phyloP scores from a whole-genome alignment of 2,329 filamentous ascomycete species.

The Monosporascus ibericus region DNA sequence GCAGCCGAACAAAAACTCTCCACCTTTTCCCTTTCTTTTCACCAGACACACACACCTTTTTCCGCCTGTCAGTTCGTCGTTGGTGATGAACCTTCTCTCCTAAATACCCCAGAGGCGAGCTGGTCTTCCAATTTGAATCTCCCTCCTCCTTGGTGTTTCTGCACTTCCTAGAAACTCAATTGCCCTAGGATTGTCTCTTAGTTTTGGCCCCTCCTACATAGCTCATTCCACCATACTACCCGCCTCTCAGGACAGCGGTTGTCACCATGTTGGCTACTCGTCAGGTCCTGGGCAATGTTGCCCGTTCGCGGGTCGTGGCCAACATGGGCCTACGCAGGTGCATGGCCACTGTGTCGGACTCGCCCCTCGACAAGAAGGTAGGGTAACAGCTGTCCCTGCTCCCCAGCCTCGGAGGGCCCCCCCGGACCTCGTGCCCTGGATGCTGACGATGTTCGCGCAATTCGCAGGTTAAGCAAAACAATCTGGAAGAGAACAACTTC shows the following conservation, averaged over 20 bases:
- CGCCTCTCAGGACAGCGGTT: constrained; percentile 21
- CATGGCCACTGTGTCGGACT: constrained; percentile 83
- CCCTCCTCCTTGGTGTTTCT: constrained; percentile 17
- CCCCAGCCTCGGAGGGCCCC: not conserved
- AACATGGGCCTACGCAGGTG: constrained; percentile 57
- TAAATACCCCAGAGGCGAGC: constrained; percentile 25
- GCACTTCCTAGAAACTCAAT: constrained; percentile 22
- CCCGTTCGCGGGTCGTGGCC: constrained; percentile 49
- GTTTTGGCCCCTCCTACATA: not conserved
- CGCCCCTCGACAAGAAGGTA: constrained; percentile 85
- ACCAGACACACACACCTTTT: constrained; percentile 5
- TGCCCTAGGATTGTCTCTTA: constrained; percentile 17
- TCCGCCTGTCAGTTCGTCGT: constrained; percentile 3
- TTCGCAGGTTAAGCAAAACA: constrained; percentile 79
- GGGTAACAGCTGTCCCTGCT: constrained; percentile 15
- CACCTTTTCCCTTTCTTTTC: constrained; percentile 27
- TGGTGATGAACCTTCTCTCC: constrained; percentile 9
- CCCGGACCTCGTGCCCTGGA: not conserved
- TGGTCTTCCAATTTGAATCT: constrained; percentile 21
- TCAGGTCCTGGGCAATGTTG: constrained; percentile 60
- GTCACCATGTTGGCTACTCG: constrained; percentile 64
- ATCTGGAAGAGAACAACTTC: constrained; percentile 91
- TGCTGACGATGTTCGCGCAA: constrained; percentile 21
- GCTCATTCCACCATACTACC: constrained; percentile 11
- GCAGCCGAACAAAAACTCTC: constrained; percentile 29